These are phyloP conservation scores for Entomophthora muscae DNA, from an alignment of 371 early-diverging fungal genomes.

Conservation along the genomic window DNA sequence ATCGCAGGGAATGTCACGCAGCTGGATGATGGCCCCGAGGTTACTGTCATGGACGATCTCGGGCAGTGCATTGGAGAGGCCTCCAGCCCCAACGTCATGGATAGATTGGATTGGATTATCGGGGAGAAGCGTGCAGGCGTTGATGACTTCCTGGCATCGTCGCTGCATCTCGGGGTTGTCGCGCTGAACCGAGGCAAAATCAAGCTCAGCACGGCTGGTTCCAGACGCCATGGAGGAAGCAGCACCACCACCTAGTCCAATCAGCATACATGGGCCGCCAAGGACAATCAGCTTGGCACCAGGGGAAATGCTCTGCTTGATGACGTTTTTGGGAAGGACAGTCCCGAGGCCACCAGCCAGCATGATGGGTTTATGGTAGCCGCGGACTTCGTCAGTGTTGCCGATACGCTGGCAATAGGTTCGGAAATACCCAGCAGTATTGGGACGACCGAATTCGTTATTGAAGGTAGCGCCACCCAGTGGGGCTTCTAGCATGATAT, in stretches of 20 bases:
- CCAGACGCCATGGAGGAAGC: slow-evolving; percentile 90
- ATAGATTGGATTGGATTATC: slow-evolving; percentile 78
- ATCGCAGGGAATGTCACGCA: slow-evolving; percentile 73
- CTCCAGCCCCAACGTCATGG: slow-evolving; percentile 97
- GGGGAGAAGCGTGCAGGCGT: slow-evolving; percentile 71
- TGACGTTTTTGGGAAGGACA: slow-evolving; percentile 67
- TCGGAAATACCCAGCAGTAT: slow-evolving; percentile 88
- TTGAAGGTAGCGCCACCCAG: slow-evolving; percentile 93
- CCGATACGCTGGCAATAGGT: slow-evolving; percentile 61
- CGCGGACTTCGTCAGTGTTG: slow-evolving; percentile 49
- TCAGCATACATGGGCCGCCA: slow-evolving; percentile 94
- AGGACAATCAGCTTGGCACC: slow-evolving; percentile 74
- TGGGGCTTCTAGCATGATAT: slow-evolving; percentile 93
- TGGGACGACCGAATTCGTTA: slow-evolving; percentile 96
- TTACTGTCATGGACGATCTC: slow-evolving; percentile 91
- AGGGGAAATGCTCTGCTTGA: slow-evolving; percentile 62
- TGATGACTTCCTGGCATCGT: slow-evolving; percentile 89
- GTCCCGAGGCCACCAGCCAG: slow-evolving; percentile 93
- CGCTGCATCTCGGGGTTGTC: slow-evolving; percentile 97
- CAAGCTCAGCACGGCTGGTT: slow-evolving; percentile 68
- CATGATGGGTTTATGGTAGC: slow-evolving; percentile 98
- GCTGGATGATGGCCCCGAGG: slow-evolving; percentile 75
- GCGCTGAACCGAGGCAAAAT: slow-evolving; percentile 94
- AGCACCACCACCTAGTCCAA: slow-evolving; percentile 95
- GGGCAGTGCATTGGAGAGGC: slow-evolving; percentile 89